These are phyloP conservation scores for Aquilaria sinensis DNA, from an alignment of 345 rosid species.

Conservation along the genomic window DNA sequence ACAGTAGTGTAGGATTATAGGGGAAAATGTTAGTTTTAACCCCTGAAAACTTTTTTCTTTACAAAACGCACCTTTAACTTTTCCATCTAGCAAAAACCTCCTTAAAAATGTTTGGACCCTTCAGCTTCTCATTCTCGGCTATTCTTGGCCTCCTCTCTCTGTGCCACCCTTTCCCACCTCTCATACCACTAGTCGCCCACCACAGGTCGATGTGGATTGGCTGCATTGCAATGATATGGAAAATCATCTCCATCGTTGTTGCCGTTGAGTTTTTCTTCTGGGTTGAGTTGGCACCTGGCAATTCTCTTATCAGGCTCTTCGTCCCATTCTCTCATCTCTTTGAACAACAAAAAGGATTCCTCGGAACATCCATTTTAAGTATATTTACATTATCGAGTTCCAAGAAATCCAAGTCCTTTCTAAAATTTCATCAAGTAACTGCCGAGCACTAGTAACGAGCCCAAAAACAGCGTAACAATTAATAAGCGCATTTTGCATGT, in stretches of 20 bases:
- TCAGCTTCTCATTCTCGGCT: too few relatives aligned
- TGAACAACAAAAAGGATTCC: slow-evolving; percentile 26
- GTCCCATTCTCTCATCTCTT: slow-evolving; percentile 21
- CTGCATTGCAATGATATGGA: slow-evolving; percentile 64
- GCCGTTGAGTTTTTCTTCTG: slow-evolving; percentile 45
- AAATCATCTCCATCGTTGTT: slow-evolving; percentile 71
- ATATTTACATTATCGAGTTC: slow-evolving; percentile 38
- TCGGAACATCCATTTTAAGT: slow-evolving; percentile 19
- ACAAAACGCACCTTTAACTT: too few relatives aligned
- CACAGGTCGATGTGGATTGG: slow-evolving; percentile 65
- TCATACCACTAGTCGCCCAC: slow-evolving; percentile 18
- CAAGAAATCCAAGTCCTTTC: slow-evolving; percentile 32
- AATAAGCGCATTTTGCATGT: slow-evolving; percentile 20
- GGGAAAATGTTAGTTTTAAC: too few relatives aligned
- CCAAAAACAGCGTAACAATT: slow-evolving; percentile 7
- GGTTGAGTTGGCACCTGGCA: slow-evolving; percentile 13
- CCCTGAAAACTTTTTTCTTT: too few relatives aligned
- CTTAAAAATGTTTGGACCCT: too few relatives aligned
- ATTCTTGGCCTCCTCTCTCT: too few relatives aligned
- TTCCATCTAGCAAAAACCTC: too few relatives aligned
- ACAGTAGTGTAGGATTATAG: too few relatives aligned
- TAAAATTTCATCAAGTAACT: slow-evolving; percentile 26
- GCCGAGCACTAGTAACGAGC: slow-evolving; percentile 13
- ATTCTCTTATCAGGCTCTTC: slow-evolving; percentile 23
- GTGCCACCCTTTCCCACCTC: too few relatives aligned